Evolutionary conservation across 768 basidiomycete species (phyloP), one percentile per base, ranked within the genome.

Genomic region (Amanita jacksonii): DNA sequence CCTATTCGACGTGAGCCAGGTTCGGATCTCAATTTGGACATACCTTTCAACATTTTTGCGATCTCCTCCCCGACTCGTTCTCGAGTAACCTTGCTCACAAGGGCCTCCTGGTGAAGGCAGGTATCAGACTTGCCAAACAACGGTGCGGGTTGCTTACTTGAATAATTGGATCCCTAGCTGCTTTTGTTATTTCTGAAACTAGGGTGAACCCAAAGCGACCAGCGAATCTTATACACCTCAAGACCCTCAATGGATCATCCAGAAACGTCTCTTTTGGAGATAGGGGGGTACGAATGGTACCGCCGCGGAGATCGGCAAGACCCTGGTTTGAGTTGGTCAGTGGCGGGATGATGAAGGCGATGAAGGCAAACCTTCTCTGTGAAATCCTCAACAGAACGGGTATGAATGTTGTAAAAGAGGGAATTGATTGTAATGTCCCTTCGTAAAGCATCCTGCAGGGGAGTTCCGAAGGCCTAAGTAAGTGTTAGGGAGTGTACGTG

Each of bases 361-460:
- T 20, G 20, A 10, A 12, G 19, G 36, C 48, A 23, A 56, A 83
- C 89, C 73, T 80, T 83, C 53, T 70, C 74, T 1, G 91, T 94
- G 54, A 74, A 74, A 58, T 99, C 96, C 57, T 99, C 96, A 2
- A 99, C 82, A 3, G 65, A 52, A 10, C 79, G 74, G 1, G 83
- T 81, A 54, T 96, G 91, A 1, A 99, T 76, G 51, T 99, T 98
- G 66, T 93, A 98, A 65, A 98, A 98, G 5, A 99, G 67, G 0
- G 94, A 69, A 57, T 99, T 99, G 60, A 99, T 96, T 1, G 96
- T 98, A 22, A 85, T 77, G 59, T 99, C 96, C 54, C 96, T 71
- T 41, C 96, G 70, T 38, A 85, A 59, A 2, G 96, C 92, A 58
- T 99, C 96, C 65, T 98, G 75, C 10, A 85, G 56, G 0, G 94